Conservation (phyloP, 176 grass and related monocot genomes). For the Oropetium thomaeum region DNA sequence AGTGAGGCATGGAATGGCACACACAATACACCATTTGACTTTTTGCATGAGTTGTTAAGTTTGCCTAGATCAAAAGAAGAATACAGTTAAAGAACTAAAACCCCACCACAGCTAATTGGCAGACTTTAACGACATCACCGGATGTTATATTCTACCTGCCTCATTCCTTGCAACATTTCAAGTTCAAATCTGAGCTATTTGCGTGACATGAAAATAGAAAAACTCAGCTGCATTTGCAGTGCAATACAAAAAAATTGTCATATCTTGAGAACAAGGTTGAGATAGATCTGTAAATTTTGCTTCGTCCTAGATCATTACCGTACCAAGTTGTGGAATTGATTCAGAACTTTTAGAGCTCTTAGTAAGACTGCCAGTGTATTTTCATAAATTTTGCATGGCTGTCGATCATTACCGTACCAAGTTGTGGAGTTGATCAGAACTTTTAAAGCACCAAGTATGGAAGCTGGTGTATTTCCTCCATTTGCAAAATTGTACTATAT, state of each 20-base stretch:
- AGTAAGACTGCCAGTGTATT: not conserved
- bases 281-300: not conserved
- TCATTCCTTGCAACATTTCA: not conserved
- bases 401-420: too few relatives aligned
- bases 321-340: not conserved
- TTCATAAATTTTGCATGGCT: not conserved
- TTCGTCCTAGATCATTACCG: too few relatives aligned
- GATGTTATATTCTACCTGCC: not conserved
- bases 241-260: not conserved
- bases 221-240: not conserved
- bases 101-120: not conserved
- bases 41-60: not conserved
- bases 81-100: not conserved
- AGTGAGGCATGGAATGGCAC: not conserved
- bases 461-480: not conserved
- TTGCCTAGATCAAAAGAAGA: not conserved
- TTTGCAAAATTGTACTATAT: not conserved
- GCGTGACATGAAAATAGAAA: not conserved
- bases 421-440: not conserved
- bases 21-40: not conserved
- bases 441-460: not conserved
- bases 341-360: not conserved
- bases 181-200: too few relatives aligned
- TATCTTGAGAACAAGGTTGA: not conserved
- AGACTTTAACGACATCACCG: too few relatives aligned